Evolutionary conservation across 345 rosid genomes (phyloP).

Genomic region (Gynandropsis gynandra): DNA sequence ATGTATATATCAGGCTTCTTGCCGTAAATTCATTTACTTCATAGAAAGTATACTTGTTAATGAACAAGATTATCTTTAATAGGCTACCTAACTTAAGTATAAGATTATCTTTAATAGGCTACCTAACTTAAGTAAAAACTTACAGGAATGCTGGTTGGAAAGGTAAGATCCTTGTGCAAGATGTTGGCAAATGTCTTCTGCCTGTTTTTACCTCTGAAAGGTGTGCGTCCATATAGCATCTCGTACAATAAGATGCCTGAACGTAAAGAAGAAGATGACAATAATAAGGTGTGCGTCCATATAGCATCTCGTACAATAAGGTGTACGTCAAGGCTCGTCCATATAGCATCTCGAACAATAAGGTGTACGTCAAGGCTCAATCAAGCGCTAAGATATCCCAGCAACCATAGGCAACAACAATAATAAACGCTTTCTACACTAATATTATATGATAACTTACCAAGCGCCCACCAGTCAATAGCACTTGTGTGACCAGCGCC

Average conservation of each 20-base stretch:
- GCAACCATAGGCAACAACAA: too few species aligned
- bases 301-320: constrained; percentile 85
- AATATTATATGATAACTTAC: constrained; percentile 31
- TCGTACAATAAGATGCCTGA: constrained; percentile 87
- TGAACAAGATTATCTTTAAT: too few species aligned
- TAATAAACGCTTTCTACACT: too few species aligned
- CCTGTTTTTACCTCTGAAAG: constrained; percentile 95
- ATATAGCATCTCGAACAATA: constrained; percentile 51
- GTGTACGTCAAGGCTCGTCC: constrained; percentile 28
- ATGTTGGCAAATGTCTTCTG: constrained; percentile 93
- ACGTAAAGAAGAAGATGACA: constrained; percentile 9
- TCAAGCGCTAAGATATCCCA: too few species aligned
- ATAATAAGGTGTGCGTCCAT: not conserved
- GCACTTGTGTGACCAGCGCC: constrained; percentile 87
- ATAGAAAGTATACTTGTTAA: too few species aligned
- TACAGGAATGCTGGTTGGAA: constrained; percentile 95
- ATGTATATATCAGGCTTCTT: not conserved
- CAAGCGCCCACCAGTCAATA: constrained; percentile 96
- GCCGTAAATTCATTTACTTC: too few species aligned
- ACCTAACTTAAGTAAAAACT: not conserved
- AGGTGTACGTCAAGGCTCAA: too few species aligned
- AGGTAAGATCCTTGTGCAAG: constrained; percentile 87
- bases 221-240: constrained; percentile 97
- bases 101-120: too few species aligned
- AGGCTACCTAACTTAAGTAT: too few species aligned